Evolutionary conservation across 1,139 yeast species (phyloP), one percentile per base, ranked within the genome.

Genomic region (Sugiyamaella castrensis): DNA sequence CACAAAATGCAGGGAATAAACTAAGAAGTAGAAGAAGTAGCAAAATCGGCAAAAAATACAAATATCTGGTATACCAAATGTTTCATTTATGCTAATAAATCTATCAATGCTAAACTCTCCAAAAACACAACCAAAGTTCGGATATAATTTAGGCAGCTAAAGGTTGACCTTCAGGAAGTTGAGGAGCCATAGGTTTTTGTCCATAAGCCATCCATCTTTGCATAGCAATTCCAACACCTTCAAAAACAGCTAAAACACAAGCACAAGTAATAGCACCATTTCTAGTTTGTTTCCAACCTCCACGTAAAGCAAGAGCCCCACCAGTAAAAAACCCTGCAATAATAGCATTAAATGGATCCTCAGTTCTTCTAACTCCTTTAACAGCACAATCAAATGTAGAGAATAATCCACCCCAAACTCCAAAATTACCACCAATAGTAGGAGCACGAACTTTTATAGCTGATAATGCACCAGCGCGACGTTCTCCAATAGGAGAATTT

Each of bases 361-460:
- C 99, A 74, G 97, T 87, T 71, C 87, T 86, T 74, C 99, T 86
- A 36, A 92, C 81, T 2, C 94, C 96, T 71, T 92, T 92, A 46
- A 92, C 96, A 27, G 92, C 79, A 76, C 99, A 92, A 71, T 92
- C 98, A 68, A 84, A 94, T 7, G 95, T 85, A 34, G 96, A 87
- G 68, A 94, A 92, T 61, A 92, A 75, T 53, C 99, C 99, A 75
- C 98, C 99, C 99, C 99, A 92, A 37, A 88, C 96, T 71, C 98
- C 98, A 65, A 92, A 92, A 71, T 92, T 92, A 64, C 99, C 99
- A 57, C 98, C 99, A 50, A 92, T 91, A 45, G 92, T 96, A 37
- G 99, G 99, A 1, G 97, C 98, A 70, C 98, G 80, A 52, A 96
- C 88, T 68, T 89, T 88, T 61, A 92, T 84, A 47, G 98, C 98